Conservation (phyloP, 2,329 filamentous ascomycete genomes). For the Rutstroemia sydowiana region DNA sequence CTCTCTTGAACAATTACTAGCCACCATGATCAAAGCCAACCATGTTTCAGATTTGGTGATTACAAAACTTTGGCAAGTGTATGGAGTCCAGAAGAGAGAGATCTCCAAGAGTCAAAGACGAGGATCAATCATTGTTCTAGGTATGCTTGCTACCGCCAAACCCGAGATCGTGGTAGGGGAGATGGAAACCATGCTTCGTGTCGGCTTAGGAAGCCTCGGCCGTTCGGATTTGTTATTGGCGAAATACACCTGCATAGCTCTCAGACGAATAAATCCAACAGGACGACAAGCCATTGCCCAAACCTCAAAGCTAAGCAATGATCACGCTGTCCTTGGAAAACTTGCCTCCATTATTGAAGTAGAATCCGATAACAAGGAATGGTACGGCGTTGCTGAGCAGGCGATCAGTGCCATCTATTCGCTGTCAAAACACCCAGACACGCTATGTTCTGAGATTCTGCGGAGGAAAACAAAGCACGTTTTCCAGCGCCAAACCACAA, state of each 20-base stretch:
- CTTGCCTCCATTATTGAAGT: conserved; percentile 82
- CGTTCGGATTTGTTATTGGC: conserved; percentile 79
- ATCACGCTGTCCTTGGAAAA: conserved; percentile 77
- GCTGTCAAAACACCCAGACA: conserved; percentile 88
- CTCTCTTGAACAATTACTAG: conserved; percentile 86
- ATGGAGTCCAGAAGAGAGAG: conserved; percentile 86
- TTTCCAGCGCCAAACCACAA: conserved; percentile 41
- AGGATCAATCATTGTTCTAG: conserved; percentile 90
- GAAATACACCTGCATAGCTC: conserved; percentile 90
- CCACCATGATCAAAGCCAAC: conserved; percentile 95
- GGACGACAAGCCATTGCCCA: conserved; percentile 63
- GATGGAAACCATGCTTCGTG: conserved; percentile 88
- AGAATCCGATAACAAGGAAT: conserved; percentile 84
- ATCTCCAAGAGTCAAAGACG: conserved; percentile 87
- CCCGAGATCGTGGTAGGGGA: conserved; percentile 91
- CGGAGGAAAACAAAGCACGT: conserved; percentile 79
- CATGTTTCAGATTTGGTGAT: conserved; percentile 81
- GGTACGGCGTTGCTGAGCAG: conserved; percentile 93
- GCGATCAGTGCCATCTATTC: conserved; percentile 93
- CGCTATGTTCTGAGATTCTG: conserved; percentile 84
- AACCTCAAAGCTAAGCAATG: conserved; percentile 77
- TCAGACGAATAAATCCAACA: conserved; percentile 81
- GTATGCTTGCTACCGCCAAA: conserved; percentile 90
- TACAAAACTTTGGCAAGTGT: conserved; percentile 94
- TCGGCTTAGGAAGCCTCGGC: conserved; percentile 76